Percentiles rank a stretch among this genome's conserved stretches.
phyloP scores from a whole-genome alignment of 495 filamentous ascomycete genomes.

The Arthonia radiata region DNA sequence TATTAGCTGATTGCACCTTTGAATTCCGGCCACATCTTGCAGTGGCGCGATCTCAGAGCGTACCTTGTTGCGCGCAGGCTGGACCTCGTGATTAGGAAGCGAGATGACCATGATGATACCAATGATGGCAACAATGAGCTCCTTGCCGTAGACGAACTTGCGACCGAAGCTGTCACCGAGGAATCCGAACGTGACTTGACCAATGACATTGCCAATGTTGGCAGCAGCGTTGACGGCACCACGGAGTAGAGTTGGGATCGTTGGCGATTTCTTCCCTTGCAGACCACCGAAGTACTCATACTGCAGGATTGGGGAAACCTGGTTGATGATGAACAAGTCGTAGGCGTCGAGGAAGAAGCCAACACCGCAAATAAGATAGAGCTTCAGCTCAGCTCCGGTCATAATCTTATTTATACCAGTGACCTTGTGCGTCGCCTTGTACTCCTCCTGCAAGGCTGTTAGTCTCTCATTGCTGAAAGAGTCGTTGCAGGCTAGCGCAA shows the following conservation, averaged over 20 bases:
- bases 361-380: too few species aligned
- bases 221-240: slow-evolving; percentile 33
- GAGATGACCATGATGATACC: slow-evolving; percentile 55
- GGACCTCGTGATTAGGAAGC: slow-evolving; percentile 11
- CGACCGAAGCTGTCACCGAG: slow-evolving; percentile 59
- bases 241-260: neutral
- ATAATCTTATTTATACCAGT: too few species aligned
- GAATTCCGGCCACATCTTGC: too few species aligned
- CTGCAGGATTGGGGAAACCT: slow-evolving; percentile 32
- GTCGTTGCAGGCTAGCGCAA: too few species aligned
- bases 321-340: slow-evolving; percentile 43
- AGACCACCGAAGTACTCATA: slow-evolving; percentile 34
- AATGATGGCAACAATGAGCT: slow-evolving; percentile 70
- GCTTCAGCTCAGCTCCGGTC: too few species aligned
- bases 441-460: too few species aligned
- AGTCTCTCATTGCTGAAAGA: too few species aligned
- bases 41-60: too few species aligned
- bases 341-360: slow-evolving; percentile 71
- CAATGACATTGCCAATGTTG: slow-evolving; percentile 53
- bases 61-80: too few species aligned
- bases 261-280: slow-evolving; percentile 8
- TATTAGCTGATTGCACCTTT: too few species aligned
- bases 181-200: slow-evolving; percentile 60
- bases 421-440: too few species aligned
- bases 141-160: slow-evolving; percentile 70